A percentile compares a stretch with the other conserved stretches of the same genome.
Evolutionary conservation across 768 basidiomycete species (phyloP).

Genomic region (Dentipellis fragilis): DNA sequence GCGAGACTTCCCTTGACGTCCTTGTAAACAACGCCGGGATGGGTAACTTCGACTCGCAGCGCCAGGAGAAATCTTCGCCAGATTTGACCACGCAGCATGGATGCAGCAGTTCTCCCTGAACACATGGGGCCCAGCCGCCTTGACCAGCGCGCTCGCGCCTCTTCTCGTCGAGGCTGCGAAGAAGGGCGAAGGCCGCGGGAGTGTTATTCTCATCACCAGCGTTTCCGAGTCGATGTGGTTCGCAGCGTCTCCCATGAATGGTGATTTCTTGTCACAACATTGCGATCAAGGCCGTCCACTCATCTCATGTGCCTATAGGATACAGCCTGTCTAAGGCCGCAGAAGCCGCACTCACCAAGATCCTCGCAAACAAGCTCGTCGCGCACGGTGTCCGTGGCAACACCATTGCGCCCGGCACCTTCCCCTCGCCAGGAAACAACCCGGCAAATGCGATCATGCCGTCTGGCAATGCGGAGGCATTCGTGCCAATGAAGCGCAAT

Average conservation of each 20-base stretch:
- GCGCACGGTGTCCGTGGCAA: too few relatives aligned
- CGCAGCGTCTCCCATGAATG: constrained; percentile 47
- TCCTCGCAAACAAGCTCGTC: too few relatives aligned
- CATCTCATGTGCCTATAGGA: neutral
- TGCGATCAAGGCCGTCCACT: constrained; percentile 67
- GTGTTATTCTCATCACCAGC: too few relatives aligned
- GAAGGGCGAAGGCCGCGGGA: too few relatives aligned
- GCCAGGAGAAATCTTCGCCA: constrained; percentile 40
- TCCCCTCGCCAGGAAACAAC: too few relatives aligned
- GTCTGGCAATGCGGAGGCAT: constrained; percentile 20
- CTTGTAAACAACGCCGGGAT: constrained; percentile 73
- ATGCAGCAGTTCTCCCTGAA: constrained; percentile 72
- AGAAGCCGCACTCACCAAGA: too few relatives aligned
- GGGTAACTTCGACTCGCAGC: constrained; percentile 25
- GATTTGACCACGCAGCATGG: constrained; percentile 56
- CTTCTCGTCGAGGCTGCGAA: constrained; percentile 21
- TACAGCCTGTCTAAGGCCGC: too few relatives aligned
- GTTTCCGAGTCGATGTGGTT: too few relatives aligned
- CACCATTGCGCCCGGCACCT: too few relatives aligned
- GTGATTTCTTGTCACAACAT: constrained; percentile 66
- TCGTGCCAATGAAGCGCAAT: constrained; percentile 48
- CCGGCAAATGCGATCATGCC: constrained; percentile 23
- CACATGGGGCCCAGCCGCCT: constrained; percentile 56
- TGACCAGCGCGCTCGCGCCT: constrained; percentile 67
- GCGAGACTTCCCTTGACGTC: constrained; percentile 62